Conservation (phyloP, 2,329 filamentous ascomycete species). For the Clarireedia paspali region DNA sequence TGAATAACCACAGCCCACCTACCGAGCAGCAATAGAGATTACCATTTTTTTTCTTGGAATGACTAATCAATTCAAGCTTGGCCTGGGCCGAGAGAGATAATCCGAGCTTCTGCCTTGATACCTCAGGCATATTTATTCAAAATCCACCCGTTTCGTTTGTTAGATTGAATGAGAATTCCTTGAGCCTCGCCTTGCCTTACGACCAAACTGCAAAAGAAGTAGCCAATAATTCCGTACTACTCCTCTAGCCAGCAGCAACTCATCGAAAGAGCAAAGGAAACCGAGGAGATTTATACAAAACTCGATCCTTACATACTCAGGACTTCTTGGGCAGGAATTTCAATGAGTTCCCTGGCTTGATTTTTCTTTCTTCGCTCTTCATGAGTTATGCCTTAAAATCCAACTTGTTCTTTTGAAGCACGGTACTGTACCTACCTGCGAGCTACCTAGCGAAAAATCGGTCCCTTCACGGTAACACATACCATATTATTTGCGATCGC, state of each 20-base stretch:
- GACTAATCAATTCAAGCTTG: background rate
- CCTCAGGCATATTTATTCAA: too few species aligned
- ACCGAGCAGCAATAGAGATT: too few species aligned
- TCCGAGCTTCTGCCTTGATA: too few species aligned
- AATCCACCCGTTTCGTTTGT: too few species aligned
- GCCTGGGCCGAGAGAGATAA: background rate
- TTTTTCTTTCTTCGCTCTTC: constrained; percentile 1
- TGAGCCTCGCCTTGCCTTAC: background rate
- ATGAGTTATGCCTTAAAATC: background rate
- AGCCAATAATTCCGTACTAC: too few species aligned
- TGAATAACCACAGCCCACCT: too few species aligned
- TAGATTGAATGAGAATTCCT: background rate
- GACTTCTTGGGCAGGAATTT: background rate
- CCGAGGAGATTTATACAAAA: background rate
- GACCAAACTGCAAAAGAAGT: background rate
- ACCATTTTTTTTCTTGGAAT: background rate
- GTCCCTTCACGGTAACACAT: constrained; percentile 6
- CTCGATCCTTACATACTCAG: background rate
- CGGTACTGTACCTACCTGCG: background rate
- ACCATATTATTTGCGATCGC: constrained; percentile 12
- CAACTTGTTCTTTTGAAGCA: background rate
- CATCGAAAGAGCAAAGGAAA: background rate
- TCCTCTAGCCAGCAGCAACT: background rate
- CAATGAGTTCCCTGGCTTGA: constrained; percentile 1
- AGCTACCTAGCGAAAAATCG: background rate